Conservation (phyloP, 2,329 filamentous ascomycete genomes). For the Cladosporium phlei region DNA sequence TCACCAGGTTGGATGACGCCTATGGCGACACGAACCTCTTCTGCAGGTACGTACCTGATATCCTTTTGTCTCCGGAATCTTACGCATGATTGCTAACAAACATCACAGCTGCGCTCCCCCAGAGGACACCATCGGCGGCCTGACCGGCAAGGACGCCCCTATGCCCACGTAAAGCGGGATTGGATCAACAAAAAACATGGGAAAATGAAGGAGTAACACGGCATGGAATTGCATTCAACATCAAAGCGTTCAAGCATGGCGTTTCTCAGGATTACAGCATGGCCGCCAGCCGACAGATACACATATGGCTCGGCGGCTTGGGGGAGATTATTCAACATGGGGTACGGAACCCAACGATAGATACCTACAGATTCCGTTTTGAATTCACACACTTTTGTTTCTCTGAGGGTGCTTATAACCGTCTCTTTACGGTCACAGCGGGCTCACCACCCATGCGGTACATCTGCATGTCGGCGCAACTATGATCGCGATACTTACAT, state of each 20-base stretch:
- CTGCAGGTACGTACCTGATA: conserved; percentile 57
- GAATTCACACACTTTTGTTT: background rate
- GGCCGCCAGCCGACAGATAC: background rate
- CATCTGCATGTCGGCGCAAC: no score
- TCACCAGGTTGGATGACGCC: conserved; percentile 80
- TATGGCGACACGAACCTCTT: conserved; percentile 91
- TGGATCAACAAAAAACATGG: no score
- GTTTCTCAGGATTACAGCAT: conserved; percentile 2
- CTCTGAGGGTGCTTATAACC: background rate
- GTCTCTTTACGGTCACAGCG: no score
- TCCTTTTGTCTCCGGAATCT: no score
- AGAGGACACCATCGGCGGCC: conserved; percentile 46
- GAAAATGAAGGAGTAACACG: no score
- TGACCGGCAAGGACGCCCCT: conserved; percentile 31
- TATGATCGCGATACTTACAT: no score
- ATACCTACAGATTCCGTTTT: background rate
- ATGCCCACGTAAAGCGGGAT: conserved; percentile 27
- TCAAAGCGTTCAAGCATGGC: conserved; percentile 17
- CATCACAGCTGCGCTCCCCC: conserved; percentile 65
- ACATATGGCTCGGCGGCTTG: background rate
- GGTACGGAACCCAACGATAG: background rate
- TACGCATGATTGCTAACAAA: conserved; percentile 1
- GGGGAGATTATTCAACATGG: conserved; percentile 5
- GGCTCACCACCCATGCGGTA: no score
- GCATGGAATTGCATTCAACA: conserved; percentile 12